phyloP scores from a whole-genome alignment of 192 early-diverging fungal species.

The Allomyces macrogynus region DNA sequence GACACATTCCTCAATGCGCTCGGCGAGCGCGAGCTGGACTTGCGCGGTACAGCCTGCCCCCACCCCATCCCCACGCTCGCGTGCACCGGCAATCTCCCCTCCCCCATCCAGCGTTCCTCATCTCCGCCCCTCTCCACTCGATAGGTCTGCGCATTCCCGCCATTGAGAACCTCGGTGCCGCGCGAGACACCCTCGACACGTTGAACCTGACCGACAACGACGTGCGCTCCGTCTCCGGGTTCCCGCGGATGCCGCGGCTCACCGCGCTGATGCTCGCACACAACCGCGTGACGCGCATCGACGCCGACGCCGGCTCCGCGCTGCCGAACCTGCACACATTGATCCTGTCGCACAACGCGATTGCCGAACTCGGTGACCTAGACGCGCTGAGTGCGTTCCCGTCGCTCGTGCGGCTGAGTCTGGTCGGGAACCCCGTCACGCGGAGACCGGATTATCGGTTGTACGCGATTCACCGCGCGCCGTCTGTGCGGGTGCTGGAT shows the following conservation, averaged over 20 bases:
- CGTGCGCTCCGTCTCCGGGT: slow-evolving; percentile 62
- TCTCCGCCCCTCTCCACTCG: too few relatives aligned
- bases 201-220: slow-evolving; percentile 89
- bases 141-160: slow-evolving; percentile 60
- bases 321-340: slow-evolving; percentile 61
- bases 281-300: slow-evolving; percentile 75
- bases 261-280: slow-evolving; percentile 54
- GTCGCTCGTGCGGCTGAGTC: slow-evolving; percentile 27
- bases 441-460: slow-evolving; percentile 60
- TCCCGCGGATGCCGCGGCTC: slow-evolving; percentile 62
- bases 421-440: slow-evolving; percentile 76
- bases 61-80: neutral
- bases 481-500: slow-evolving; percentile 62
- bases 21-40: slow-evolving; percentile 72
- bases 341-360: slow-evolving; percentile 68
- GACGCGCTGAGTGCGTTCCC: slow-evolving; percentile 37
- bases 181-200: slow-evolving; percentile 76
- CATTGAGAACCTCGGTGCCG: slow-evolving; percentile 89
- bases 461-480: slow-evolving; percentile 64
- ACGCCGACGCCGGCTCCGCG: slow-evolving; percentile 33
- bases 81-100: too few relatives aligned
- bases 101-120: too few relatives aligned
- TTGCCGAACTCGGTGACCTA: slow-evolving; percentile 67
- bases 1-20: slow-evolving; percentile 63
- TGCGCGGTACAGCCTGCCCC: slow-evolving; percentile 46